Evolutionary conservation across 306 rosid genomes (phyloP).

Genomic region (Quercus variabilis): DNA sequence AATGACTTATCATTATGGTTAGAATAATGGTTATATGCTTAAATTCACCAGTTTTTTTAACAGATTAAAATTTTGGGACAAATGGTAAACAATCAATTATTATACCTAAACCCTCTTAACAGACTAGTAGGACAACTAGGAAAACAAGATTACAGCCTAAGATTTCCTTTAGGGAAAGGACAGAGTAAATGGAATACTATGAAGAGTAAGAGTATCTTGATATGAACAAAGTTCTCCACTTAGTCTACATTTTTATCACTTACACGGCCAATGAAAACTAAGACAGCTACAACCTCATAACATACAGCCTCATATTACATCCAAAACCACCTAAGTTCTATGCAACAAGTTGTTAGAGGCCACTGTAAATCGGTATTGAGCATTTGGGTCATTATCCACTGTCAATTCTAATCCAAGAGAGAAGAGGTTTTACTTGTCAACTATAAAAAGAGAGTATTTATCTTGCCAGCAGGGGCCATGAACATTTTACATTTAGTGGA

Average conservation of each 20-base stretch:
- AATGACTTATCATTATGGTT: background rate
- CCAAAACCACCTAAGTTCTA: conserved; percentile 96
- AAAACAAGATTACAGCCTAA: conserved; percentile 13
- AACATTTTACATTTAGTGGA: too few species aligned
- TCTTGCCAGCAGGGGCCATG: too few species aligned
- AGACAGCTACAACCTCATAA: conserved; percentile 76
- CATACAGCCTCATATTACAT: conserved; percentile 82
- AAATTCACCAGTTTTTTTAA: too few species aligned
- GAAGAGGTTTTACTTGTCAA: conserved; percentile 2
- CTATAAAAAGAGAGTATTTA: too few species aligned
- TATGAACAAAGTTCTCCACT: conserved; percentile 1
- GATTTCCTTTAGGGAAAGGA: conserved; percentile 1
- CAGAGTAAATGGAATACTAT: background rate
- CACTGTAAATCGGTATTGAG: too few species aligned
- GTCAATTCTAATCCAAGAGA: too few species aligned
- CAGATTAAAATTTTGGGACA: too few species aligned
- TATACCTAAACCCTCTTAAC: background rate
- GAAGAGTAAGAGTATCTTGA: background rate
- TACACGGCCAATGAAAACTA: conserved; percentile 94
- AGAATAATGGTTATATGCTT: too few species aligned
- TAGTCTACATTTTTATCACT: conserved; percentile 32
- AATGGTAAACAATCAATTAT: too few species aligned
- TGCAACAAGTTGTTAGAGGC: background rate
- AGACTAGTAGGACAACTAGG: background rate
- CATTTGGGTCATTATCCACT: too few species aligned